A percentile compares a stretch with the other conserved stretches of the same genome.
Evolutionary conservation across 345 rosid species (phyloP).

Genomic region (Eucalyptus polyanthemos): DNA sequence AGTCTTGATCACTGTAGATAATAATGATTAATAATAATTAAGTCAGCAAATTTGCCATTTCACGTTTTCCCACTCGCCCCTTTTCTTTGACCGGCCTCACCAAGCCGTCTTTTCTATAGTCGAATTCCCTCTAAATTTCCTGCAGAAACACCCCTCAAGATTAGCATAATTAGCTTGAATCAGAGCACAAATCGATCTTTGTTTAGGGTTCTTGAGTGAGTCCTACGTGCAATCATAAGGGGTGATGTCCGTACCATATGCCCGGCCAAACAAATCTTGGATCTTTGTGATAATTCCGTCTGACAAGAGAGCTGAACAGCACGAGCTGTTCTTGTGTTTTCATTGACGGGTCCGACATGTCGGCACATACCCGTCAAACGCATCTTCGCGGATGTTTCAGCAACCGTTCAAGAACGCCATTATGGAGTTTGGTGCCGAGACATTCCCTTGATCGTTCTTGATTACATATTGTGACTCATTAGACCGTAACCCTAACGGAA

Average conservation of each 20-base stretch:
- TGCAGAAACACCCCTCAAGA: not conserved
- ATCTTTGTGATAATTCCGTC: not conserved
- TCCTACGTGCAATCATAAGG: not conserved
- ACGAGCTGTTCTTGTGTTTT: not conserved
- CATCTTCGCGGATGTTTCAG: conserved; percentile 9
- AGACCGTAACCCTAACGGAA: not conserved
- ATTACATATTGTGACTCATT: not conserved
- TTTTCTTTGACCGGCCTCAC: not conserved
- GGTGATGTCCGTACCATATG: not conserved
- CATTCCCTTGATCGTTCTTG: not conserved
- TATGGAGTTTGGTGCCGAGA: not conserved
- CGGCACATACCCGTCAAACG: conserved; percentile 16
- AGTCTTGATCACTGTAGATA: not conserved
- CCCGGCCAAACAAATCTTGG: not conserved
- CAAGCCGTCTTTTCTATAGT: not conserved
- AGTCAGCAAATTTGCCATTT: not conserved
- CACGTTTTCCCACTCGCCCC: not conserved
- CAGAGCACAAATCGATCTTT: not conserved
- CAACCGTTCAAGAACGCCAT: not conserved
- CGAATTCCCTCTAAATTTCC: not conserved
- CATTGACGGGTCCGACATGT: conserved; percentile 3
- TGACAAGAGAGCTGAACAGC: not conserved
- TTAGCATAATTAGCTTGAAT: not conserved
- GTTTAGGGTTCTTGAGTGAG: not conserved
- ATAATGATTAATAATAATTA: not conserved